A percentile compares a stretch with the other conserved stretches of the same genome.
Conservation (phyloP, 495 filamentous ascomycete species). For the Penicilliopsis zonata region DNA sequence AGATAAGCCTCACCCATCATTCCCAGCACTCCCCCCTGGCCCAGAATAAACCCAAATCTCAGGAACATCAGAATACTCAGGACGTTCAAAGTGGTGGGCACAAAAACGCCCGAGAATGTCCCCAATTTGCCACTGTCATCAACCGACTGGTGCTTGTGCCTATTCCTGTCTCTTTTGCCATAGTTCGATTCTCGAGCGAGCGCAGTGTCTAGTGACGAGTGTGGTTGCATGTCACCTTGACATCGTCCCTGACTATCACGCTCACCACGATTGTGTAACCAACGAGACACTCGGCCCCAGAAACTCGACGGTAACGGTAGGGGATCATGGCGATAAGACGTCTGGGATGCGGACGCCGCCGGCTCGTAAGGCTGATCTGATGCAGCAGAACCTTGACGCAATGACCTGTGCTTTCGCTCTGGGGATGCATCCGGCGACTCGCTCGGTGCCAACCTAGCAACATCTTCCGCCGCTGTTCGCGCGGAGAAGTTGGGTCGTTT, state of each 20-base stretch:
- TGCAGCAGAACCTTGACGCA: constrained; percentile 12
- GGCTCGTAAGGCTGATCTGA: constrained; percentile 22
- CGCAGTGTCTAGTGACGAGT: constrained; percentile 10
- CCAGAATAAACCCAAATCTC: constrained; percentile 68
- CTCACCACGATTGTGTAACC: constrained; percentile 12
- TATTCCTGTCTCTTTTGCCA: constrained; percentile 24
- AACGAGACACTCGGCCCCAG: constrained; percentile 14
- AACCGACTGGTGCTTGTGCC: constrained; percentile 29
- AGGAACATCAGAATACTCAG: constrained; percentile 89
- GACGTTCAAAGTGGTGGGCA: constrained; percentile 80
- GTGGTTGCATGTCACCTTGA: constrained; percentile 4
- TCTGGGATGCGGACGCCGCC: constrained; percentile 8
- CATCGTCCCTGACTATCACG: constrained; percentile 5
- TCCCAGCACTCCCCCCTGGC: constrained; percentile 66
- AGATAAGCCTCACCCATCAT: constrained; percentile 51
- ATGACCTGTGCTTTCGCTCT: constrained; percentile 11
- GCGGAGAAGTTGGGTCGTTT: constrained; percentile 40
- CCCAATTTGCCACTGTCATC: constrained; percentile 53
- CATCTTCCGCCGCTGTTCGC: constrained; percentile 43
- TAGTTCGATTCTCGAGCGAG: constrained; percentile 16
- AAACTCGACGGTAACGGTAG: constrained; percentile 10
- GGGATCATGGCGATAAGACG: constrained; percentile 11
- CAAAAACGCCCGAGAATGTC: constrained; percentile 69
- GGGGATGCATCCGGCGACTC: constrained; percentile 14
- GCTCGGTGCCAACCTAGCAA: constrained; percentile 31